phyloP scores from a whole-genome alignment of 345 rosid species.

The Dipteronia sinensis region DNA sequence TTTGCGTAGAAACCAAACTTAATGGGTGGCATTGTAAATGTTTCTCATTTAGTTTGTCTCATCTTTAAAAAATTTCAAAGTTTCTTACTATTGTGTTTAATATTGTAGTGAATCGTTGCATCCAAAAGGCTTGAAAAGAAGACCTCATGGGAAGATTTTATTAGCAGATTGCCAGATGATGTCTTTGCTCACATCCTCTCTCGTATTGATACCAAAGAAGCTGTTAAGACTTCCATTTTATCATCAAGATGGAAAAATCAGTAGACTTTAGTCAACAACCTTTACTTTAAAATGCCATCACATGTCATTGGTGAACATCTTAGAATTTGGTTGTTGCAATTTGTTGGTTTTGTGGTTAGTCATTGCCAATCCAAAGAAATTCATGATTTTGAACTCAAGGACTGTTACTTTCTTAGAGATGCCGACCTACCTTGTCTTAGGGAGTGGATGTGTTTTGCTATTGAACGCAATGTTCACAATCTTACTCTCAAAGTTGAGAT shows the following conservation, averaged over 20 bases:
- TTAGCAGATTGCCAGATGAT: too few relatives aligned
- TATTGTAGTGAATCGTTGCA: too few relatives aligned
- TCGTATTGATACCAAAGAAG: not conserved
- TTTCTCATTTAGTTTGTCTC: too few relatives aligned
- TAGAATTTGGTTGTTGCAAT: not conserved
- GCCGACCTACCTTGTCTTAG: not conserved
- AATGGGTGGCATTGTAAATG: too few relatives aligned
- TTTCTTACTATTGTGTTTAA: too few relatives aligned
- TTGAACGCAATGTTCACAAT: not conserved
- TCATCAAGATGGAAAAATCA: conserved; percentile 21
- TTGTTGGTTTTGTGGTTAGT: not conserved
- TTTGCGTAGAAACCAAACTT: too few relatives aligned
- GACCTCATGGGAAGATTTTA: too few relatives aligned
- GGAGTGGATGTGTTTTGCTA: not conserved
- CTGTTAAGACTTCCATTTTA: conserved; percentile 1
- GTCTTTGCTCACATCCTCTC: too few relatives aligned
- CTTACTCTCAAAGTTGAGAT: not conserved
- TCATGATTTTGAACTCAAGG: not conserved
- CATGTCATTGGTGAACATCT: not conserved
- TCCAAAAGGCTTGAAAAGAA: too few relatives aligned
- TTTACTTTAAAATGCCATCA: not conserved
- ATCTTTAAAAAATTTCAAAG: too few relatives aligned
- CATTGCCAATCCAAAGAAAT: not conserved
- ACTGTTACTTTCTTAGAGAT: not conserved
- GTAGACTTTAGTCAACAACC: not conserved